phyloP scores from a whole-genome alignment of 192 early-diverging fungal species.

The Umbelopsis sp. region DNA sequence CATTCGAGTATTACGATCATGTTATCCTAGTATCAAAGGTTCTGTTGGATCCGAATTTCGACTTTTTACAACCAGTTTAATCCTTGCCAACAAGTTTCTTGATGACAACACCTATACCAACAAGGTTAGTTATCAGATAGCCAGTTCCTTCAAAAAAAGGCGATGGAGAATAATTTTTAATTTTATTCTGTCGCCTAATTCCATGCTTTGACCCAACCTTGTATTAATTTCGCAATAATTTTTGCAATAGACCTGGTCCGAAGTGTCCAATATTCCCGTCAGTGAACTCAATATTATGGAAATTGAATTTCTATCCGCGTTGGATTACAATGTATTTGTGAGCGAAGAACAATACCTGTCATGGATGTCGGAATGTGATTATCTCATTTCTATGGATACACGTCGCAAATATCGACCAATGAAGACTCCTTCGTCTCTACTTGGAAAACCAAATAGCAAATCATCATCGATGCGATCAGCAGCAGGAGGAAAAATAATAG shows the following conservation, averaged over 20 bases:
- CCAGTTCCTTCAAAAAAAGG: too few relatives aligned
- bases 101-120: slow-evolving; percentile 88
- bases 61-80: slow-evolving; percentile 76
- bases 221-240: too few relatives aligned
- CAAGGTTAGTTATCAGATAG: slow-evolving; percentile 31
- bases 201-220: too few relatives aligned
- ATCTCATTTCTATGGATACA: slow-evolving; percentile 15
- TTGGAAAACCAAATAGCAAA: slow-evolving; percentile 5
- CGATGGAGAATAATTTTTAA: too few relatives aligned
- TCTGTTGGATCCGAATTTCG: slow-evolving; percentile 76
- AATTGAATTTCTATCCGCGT: slow-evolving; percentile 76
- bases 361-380: slow-evolving; percentile 48
- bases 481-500: slow-evolving; percentile 1
- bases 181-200: too few relatives aligned
- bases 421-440: not conserved
- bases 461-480: slow-evolving; percentile 8
- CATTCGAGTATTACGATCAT: slow-evolving; percentile 58
- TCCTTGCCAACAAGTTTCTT: slow-evolving; percentile 80
- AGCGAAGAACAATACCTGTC: slow-evolving; percentile 65
- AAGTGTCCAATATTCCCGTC: slow-evolving; percentile 77
- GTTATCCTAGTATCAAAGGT: slow-evolving; percentile 60
- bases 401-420: slow-evolving; percentile 17
- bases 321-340: slow-evolving; percentile 74
- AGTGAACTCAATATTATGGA: slow-evolving; percentile 82
- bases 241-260: slow-evolving; percentile 58